A percentile compares a stretch with the other conserved stretches of the same genome.
Evolutionary conservation across 2,329 filamentous ascomycete species (phyloP).

Genomic region (Aspergillus brunneoviolaceus): DNA sequence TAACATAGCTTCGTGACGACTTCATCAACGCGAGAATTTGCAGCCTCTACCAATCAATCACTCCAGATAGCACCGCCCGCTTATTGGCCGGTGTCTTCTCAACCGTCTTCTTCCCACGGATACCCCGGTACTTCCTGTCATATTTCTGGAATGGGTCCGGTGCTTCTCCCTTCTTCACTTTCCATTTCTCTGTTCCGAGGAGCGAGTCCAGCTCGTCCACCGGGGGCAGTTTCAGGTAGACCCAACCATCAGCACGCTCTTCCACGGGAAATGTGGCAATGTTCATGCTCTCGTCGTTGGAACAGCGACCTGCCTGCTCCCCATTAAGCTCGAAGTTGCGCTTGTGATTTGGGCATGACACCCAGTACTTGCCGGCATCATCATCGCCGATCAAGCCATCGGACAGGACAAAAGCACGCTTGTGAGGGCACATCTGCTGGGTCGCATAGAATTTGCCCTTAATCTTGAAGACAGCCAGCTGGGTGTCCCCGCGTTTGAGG

Average conservation of each 20-base stretch:
- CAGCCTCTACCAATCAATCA: slow-evolving; percentile 36
- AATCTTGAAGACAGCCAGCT: slow-evolving; percentile 83
- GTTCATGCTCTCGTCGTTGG: slow-evolving; percentile 70
- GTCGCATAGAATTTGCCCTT: slow-evolving; percentile 77
- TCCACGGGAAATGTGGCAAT: slow-evolving; percentile 82
- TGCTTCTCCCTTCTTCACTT: slow-evolving; percentile 70
- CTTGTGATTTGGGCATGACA: slow-evolving; percentile 87
- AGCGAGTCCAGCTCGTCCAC: slow-evolving; percentile 76
- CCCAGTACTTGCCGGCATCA: slow-evolving; percentile 67
- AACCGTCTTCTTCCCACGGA: slow-evolving; percentile 54
- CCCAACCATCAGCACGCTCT: slow-evolving; percentile 70
- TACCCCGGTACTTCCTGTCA: slow-evolving; percentile 56
- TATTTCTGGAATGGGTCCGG: slow-evolving; percentile 55
- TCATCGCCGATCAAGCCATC: slow-evolving; percentile 75
- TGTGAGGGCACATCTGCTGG: slow-evolving; percentile 95
- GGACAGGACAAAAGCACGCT: slow-evolving; percentile 82
- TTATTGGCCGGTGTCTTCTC: slow-evolving; percentile 19
- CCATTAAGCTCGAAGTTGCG: slow-evolving; percentile 78
- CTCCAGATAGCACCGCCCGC: slow-evolving; percentile 20
- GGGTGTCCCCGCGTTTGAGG: slow-evolving; percentile 83
- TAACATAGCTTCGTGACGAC: slow-evolving; percentile 6
- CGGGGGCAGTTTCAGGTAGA: slow-evolving; percentile 78
- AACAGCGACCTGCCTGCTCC: slow-evolving; percentile 66
- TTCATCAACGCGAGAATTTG: not conserved
- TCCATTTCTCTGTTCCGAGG: slow-evolving; percentile 76